Base-by-base conservation (phyloP, 768 basidiomycete species). In the Tricholoma hemisulphureum region DNA sequence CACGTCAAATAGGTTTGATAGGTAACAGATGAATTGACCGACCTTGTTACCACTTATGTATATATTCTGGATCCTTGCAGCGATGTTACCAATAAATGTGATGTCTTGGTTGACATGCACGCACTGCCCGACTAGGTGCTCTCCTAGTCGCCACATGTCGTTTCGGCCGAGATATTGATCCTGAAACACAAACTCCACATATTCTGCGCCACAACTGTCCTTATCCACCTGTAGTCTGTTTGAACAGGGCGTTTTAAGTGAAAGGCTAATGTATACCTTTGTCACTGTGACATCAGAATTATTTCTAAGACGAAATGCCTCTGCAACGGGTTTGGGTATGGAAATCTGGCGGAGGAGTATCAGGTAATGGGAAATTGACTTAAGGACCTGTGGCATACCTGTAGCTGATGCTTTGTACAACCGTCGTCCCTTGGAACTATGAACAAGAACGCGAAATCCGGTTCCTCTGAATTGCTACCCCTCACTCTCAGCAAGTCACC, bases 111-210 rank as follows among this genome's bases (percentile, higher is more conserved):
- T 86, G 1, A 84, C 80, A 67, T 93, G 89, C 20, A 97, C 77
- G 66, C 92, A 95, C 64, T 87, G 86, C 8, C 86, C 88, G 24
- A 87, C 86, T 14, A 98, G 79, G 51, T 87, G 80, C 68, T 89
- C 86, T n/a, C 86, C 87, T 7, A 98, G 79, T 49, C 94, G 80
- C 93, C 95, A 98, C 94, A 97, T 96, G 63, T 98, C 97, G 59
- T 91, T 93, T 46, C 97, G 85, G 14, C 95, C 96, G 14, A 98
- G 80, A 69, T 98, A 98, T 67, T 96, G 94, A 69, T 97, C 95
- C 61, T 92, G 91, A 67, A 98, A 98, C 46, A 86, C 86, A 56
- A 98, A 82, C 66, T 98, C 96, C 51, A 98, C 81, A 67, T 87
- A 88, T 59, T 91, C 87, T 1, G 90, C 91, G 23, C 75, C 80